phyloP scores from a whole-genome alignment of 2,329 filamentous ascomycete species.

The Penicillium sclerotiorum region DNA sequence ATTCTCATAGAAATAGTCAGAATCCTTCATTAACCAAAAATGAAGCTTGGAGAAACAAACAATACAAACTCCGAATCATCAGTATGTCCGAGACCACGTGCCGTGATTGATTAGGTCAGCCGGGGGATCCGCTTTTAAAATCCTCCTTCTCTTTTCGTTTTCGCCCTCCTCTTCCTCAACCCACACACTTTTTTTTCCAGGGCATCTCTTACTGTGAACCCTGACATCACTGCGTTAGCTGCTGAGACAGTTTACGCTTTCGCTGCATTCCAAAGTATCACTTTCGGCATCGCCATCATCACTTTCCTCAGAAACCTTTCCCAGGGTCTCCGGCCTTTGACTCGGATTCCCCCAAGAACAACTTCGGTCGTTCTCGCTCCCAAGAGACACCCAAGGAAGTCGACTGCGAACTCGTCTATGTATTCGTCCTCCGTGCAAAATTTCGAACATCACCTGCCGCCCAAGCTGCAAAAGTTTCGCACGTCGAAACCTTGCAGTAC shows the following conservation, averaged over 20 bases:
- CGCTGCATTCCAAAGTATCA: conserved; percentile 5
- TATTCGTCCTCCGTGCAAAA: conserved; percentile 96
- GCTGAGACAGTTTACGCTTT: conserved; percentile 21
- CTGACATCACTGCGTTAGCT: conserved; percentile 20
- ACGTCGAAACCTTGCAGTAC: conserved; percentile 90
- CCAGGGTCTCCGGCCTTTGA: conserved; percentile 25
- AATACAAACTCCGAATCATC: neutral
- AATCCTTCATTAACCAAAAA: no score
- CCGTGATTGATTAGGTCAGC: conserved; percentile 25
- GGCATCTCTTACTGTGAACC: conserved; percentile 20
- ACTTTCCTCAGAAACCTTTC: conserved; percentile 13
- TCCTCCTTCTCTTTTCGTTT: conserved; percentile 21
- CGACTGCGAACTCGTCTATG: conserved; percentile 73
- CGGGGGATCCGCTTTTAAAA: conserved; percentile 25
- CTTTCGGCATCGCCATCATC: conserved; percentile 25
- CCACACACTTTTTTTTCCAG: conserved; percentile 22
- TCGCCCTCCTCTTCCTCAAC: conserved; percentile 24
- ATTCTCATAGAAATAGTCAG: no score
- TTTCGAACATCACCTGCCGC: conserved; percentile 90
- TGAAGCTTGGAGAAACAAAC: neutral
- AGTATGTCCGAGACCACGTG: conserved; percentile 23
- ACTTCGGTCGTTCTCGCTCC: conserved; percentile 36
- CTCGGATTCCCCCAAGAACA: conserved; percentile 33
- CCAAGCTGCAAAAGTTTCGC: conserved; percentile 97
- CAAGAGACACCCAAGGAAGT: conserved; percentile 41